A percentile compares a stretch with the other conserved stretches of the same genome.
These are phyloP conservation scores for Lactifluus echinatus DNA, from an alignment of 768 basidiomycete genomes.

Conservation along the genomic window DNA sequence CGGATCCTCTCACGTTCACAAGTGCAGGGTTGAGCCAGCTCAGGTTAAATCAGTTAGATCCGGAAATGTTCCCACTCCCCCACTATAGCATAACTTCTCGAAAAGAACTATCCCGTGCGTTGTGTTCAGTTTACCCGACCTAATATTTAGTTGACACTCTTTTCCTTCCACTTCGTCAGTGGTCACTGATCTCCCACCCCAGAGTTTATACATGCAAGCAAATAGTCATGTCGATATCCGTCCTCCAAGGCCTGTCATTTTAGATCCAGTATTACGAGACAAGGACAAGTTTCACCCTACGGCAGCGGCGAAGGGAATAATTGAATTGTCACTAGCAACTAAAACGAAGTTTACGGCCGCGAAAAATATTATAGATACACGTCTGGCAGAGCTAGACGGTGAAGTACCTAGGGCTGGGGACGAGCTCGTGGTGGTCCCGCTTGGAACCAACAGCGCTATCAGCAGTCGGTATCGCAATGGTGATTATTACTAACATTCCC, in stretches of 20 bases:
- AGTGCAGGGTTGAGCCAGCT: slow-evolving; percentile 65
- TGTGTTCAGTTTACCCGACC: neutral
- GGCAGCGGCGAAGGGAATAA: neutral
- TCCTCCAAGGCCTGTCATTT: slow-evolving; percentile 26
- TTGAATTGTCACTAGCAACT: slow-evolving; percentile 29
- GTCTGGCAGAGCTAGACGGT: slow-evolving; percentile 2
- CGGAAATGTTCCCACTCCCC: slow-evolving; percentile 63
- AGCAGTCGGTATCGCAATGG: slow-evolving; percentile 87
- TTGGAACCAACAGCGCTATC: slow-evolving; percentile 85
- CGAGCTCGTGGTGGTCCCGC: slow-evolving; percentile 59
- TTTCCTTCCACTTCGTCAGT: neutral
- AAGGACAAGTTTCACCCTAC: slow-evolving; percentile 19
- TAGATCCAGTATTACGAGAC: slow-evolving; percentile 26
- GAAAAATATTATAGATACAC: slow-evolving; percentile 25
- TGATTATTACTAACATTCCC: slow-evolving; percentile 26
- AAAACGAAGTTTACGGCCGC: slow-evolving; percentile 35
- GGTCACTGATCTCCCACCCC: slow-evolving; percentile 18
- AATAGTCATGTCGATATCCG: slow-evolving; percentile 17
- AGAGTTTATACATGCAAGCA: slow-evolving; percentile 1
- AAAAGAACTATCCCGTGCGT: slow-evolving; percentile 31
- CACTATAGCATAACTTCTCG: slow-evolving; percentile 38
- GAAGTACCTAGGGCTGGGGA: slow-evolving; percentile 35
- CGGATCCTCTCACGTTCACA: slow-evolving; percentile 66
- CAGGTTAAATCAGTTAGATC: slow-evolving; percentile 62
- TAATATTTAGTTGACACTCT: neutral